phyloP scores from a whole-genome alignment of 768 basidiomycete genomes.

The Dioszegia crocea region DNA sequence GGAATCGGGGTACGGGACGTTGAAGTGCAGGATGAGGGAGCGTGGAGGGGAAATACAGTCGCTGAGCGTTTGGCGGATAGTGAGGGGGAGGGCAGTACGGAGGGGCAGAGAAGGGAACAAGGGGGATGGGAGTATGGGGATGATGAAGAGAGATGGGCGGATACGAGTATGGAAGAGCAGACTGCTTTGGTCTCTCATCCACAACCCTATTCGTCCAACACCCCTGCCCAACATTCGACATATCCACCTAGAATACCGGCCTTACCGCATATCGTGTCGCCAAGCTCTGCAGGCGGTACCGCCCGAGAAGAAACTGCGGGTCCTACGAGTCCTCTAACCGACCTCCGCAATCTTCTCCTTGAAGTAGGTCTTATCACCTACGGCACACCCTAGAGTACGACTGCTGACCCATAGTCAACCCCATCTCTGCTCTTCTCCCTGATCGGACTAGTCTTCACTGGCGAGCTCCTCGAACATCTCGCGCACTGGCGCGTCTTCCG shows the following conservation, averaged over 20 bases:
- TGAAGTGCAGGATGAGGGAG: conserved; percentile 2
- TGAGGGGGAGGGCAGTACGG: background rate
- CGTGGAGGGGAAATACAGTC: background rate
- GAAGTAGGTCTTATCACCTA: conserved; percentile 37
- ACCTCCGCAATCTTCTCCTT: conserved; percentile 35
- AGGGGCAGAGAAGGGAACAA: background rate
- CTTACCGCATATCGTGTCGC: conserved; percentile 1
- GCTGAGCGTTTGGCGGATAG: background rate
- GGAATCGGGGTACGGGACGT: conserved; percentile 8
- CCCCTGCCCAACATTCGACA: background rate
- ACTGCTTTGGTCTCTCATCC: background rate
- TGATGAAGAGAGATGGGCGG: background rate
- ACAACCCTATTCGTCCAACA: background rate
- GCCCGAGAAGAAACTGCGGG: background rate
- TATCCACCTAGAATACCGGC: conserved; percentile 3
- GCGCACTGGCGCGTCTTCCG: conserved; percentile 90
- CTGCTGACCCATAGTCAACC: conserved; percentile 59
- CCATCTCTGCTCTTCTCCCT: conserved; percentile 83
- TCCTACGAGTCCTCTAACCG: conserved; percentile 12
- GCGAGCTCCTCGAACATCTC: conserved; percentile 79
- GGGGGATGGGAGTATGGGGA: background rate
- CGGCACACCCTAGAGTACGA: background rate
- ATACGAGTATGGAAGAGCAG: background rate
- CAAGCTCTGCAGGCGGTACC: background rate
- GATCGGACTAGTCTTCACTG: conserved; percentile 79